Evolutionary conservation across 2,329 filamentous ascomycete species (phyloP).

Genomic region (Ceratocystis ficicola): DNA sequence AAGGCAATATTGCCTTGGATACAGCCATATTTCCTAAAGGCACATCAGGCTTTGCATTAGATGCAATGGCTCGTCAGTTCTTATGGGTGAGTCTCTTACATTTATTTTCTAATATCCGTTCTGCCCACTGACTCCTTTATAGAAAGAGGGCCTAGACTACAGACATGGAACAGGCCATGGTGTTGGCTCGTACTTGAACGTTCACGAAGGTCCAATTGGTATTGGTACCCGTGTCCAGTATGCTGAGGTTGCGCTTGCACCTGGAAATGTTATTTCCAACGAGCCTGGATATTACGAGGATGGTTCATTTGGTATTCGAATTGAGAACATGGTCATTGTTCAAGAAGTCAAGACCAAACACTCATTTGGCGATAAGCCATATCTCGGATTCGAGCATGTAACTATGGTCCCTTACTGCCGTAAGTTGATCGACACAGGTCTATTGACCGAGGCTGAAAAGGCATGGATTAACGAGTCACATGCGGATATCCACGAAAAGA

Average conservation of each 20-base stretch:
- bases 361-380: constrained; percentile 86
- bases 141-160: constrained; percentile 76
- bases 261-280: constrained; percentile 93
- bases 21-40: constrained; percentile 84
- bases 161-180: constrained; percentile 94
- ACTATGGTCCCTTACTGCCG: constrained; percentile 93
- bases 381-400: constrained; percentile 89
- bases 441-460: constrained; percentile 65
- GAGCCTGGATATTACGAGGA: constrained; percentile 98
- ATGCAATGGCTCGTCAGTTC: constrained; percentile 76
- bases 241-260: constrained; percentile 73
- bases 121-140: constrained; percentile 8
- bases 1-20: constrained; percentile 85
- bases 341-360: constrained; percentile 76
- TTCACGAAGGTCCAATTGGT: constrained; percentile 93
- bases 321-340: constrained; percentile 91
- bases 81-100: constrained; percentile 56
- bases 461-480: constrained; percentile 83
- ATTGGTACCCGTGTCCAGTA: constrained; percentile 88
- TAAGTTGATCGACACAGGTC: constrained; percentile 64
- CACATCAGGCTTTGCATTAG: constrained; percentile 84
- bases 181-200: constrained; percentile 88
- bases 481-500: constrained; percentile 68
- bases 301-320: constrained; percentile 83
- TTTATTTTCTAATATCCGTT: not conserved